Base-by-base conservation (phyloP, 805 yeast species). In the Helenozyma baotianmanensis region DNA sequence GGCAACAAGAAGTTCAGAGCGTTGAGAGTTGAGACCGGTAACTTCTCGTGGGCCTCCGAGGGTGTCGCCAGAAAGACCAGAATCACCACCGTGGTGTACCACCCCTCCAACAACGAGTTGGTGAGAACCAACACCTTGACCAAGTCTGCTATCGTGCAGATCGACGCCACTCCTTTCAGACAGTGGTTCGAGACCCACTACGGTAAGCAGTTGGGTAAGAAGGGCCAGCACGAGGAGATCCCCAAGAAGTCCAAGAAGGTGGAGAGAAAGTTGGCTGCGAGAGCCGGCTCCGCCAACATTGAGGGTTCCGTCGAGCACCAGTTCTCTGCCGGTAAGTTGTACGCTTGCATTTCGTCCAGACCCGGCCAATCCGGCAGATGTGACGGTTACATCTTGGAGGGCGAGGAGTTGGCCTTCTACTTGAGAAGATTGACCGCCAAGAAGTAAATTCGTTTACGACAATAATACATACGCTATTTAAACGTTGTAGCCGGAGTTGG, bases 321-420 rank as follows among this genome's bases (percentile, higher is more conserved):
- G 80, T 92, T 92, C 84, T 82, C 82, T 72, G 88, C 97, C 59
- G 98, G 98, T 80, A 89, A 90, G 77, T 83, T 92, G 64, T 92
- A 92, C 80, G 98, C 98, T 72, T 79, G 78, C 71, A 87, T 92
- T 69, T 88, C 98, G 54, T 92, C 98, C 41, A 88, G 98, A 82
- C 98, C 98, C 72, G 98, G 98, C 74, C 98, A 92, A 82, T 84
- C 95, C 56, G 98, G 98, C 75, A 94, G 98, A 80, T 82, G 88
- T 77, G 98, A 92, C 72, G 98, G 98, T 76, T 92, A 92, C 94
- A 83, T 92, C 76, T 85, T 92, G 72, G 98, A 92, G 81, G 98
- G 98, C 77, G 98, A 92, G 72, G 98, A 92, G 79, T 87, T 92
- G 74, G 97, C 97, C 72, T 92, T 92, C 95, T 92, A 92, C 96